phyloP scores from a whole-genome alignment of 2,329 filamentous ascomycete genomes.

The Ceratocystis eucalypticola region DNA sequence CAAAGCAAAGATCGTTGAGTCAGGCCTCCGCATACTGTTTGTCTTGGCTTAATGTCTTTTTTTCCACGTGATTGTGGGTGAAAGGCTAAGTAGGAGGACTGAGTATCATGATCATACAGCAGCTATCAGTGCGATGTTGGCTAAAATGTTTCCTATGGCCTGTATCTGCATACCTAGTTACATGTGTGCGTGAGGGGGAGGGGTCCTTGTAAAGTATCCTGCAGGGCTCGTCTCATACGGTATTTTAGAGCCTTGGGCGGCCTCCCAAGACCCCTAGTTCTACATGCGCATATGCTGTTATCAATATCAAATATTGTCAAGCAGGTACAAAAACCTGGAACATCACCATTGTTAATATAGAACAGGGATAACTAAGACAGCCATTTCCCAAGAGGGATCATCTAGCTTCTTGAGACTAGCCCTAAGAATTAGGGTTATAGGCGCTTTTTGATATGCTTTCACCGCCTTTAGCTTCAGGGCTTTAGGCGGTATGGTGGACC shows the following conservation, averaged over 20 bases:
- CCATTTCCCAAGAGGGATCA: background rate
- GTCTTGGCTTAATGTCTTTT: background rate
- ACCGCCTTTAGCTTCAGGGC: conserved; percentile 11
- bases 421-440: background rate
- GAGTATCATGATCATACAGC: background rate
- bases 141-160: background rate
- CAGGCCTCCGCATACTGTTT: background rate
- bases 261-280: no score
- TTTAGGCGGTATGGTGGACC: background rate
- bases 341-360: no score
- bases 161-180: no score
- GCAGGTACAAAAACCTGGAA: no score
- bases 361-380: background rate
- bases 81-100: background rate
- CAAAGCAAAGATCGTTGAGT: background rate
- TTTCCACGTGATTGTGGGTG: background rate
- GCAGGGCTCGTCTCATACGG: no score
- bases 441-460: background rate
- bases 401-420: background rate
- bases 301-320: no score
- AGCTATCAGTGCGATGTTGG: background rate
- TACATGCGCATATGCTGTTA: background rate
- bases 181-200: no score
- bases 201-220: no score
- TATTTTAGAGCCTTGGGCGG: no score